Evolutionary conservation across 441 rosid genomes (phyloP), one percentile per base, ranked within the genome.

Genomic region (Capsella rubella): DNA sequence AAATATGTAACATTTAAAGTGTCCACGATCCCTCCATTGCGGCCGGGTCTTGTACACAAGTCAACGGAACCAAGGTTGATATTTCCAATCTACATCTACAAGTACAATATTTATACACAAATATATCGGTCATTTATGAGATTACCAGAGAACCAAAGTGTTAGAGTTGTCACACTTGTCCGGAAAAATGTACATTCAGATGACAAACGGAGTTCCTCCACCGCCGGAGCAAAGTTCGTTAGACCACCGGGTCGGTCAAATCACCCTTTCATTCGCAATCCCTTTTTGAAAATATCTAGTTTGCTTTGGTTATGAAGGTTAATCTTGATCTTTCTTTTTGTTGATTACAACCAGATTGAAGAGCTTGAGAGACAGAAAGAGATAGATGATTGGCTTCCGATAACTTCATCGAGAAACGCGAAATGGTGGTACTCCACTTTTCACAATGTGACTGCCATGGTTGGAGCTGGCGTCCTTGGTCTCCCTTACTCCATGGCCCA

Each of bases 351-450:
- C 4, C 37, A 75, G 74, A 43, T 75, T 53, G 53, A 37, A 9
- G 70, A 18, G 39, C 25, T 64, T 10, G 67, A 70, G 49, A 75
- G 56, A 29, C 78, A 83, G 57, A 82, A 82, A 72, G 77, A 71
- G 74, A 77, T 91, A 4, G 77, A 87, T 4, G 94, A 88, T 16
- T 89, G 98, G 90, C 93, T 89, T 63, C 97, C 97, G 0, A 78
- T 91, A 76, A 89, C 94, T 4, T 82, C 91, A 2, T 76, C 86
- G 0, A 82, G 94, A 78, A 84, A 85, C 51, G 93, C 91, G 5
- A 93, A 87, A 78, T 93, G 97, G 98, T 91, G 96, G 91, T 89
- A 81, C 78, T 87, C 97, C 9, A 85, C 96, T 13, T 93, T 93
- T 78, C 97, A 91, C 88, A 91, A 91, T 67, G 96, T 89, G 78